Conservation (phyloP, 2,329 filamentous ascomycete genomes). For the Phoma herbarum region DNA sequence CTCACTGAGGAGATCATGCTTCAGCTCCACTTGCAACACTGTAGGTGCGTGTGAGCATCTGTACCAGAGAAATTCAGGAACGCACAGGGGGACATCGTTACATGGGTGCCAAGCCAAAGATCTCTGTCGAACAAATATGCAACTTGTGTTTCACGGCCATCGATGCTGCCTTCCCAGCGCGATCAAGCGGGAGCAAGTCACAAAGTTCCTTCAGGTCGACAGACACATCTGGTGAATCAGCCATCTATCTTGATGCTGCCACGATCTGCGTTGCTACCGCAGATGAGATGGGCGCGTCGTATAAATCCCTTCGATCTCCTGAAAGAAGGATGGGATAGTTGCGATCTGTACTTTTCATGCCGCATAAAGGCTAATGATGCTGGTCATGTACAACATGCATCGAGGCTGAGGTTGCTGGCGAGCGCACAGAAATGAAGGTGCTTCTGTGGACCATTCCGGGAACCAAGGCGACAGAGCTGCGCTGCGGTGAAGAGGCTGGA, state of each 20-base stretch:
- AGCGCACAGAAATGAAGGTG: background rate
- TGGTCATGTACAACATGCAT: background rate
- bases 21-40: background rate
- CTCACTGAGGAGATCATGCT: background rate
- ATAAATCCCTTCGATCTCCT: background rate
- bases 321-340: background rate
- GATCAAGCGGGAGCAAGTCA: background rate
- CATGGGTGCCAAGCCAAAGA: background rate
- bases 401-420: background rate
- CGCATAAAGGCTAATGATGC: background rate
- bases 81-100: too few species aligned
- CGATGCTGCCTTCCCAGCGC: background rate
- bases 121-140: background rate
- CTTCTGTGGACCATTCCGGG: background rate
- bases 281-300: background rate
- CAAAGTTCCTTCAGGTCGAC: background rate
- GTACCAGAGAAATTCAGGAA: too few species aligned
- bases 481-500: background rate
- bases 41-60: background rate
- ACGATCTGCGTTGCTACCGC: background rate
- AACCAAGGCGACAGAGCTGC: conserved; percentile 1
- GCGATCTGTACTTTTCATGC: background rate
- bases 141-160: background rate
- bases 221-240: too few species aligned
- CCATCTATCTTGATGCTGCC: too few species aligned